Base-by-base conservation (phyloP, 208 protist genomes). In the Trypanosoma melophagium region DNA sequence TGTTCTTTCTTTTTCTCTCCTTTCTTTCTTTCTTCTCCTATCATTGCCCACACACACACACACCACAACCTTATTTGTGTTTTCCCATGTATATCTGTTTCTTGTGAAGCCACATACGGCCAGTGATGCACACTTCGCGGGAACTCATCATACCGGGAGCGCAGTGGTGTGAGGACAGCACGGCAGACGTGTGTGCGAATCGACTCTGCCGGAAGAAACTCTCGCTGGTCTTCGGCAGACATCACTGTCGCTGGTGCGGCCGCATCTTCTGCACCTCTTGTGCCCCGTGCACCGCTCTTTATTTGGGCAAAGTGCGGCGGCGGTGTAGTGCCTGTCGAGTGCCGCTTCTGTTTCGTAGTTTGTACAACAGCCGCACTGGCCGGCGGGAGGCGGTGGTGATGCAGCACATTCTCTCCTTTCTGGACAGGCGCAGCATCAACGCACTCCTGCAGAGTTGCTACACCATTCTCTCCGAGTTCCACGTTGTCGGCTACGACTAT, bases 211-310 rank as follows among this genome's bases (percentile, higher is more conserved):
- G 76, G n/a, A 68, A 61, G 51, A 60, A 54, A 35, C 68, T 86
- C 59, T 28, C 66, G 49, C 31, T 84, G 52, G 61, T 89, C 28
- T 45, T 63, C 52, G 53, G 55, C 1, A 81, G 81, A 57, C 86
- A 96, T 41, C 84, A 93, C 76, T 96, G 90, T 60, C 80, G 83
- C 3, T 93, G 79, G 83, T 96, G 90, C 64, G 90, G 90, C 0
- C 60, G 63, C 42, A 74, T 93, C 25, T 96, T 89, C 66, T 96
- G 87, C 66, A 73, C 79, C 17, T 31, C 66, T 13, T 96, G 90
- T 47, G 83, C 84, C 28, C 83, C 86, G 12, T 63, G 61, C 8
- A 70, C 38, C 31, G 13, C 64, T 0, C 7, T 31, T 25, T 53
- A 62, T 17, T 31, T 72, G 1, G 69, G 65, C 9, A 55, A 65